Base-by-base conservation (phyloP, 805 yeast genomes). In the Kluyveromyces aestuarii region DNA sequence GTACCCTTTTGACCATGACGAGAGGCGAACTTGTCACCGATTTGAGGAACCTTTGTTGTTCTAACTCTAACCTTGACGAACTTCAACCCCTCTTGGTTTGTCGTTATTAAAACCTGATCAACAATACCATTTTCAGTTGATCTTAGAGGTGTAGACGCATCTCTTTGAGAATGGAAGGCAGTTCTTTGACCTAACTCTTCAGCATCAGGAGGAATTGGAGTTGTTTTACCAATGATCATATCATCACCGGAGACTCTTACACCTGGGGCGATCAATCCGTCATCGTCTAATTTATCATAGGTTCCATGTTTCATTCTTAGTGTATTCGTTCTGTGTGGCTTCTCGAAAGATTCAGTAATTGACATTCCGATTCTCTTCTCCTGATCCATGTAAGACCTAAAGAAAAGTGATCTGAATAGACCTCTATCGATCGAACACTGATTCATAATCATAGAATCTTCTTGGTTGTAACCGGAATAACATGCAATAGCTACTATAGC, bases 1-100 rank as follows among this genome's bases (percentile, higher is more conserved):
- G 99, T 93, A 84, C 99, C 99, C 74, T 93, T 93, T 72, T 93
- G 99, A 68, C 99, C 99, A 77, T 93, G 99, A 73, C 99, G 87
- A 40, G 98, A 91, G 7, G 99, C 98, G 72, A 93, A 93, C 72
- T 93, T 93, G 71, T 93, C 99, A 70, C 99, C 99, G 70, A 93
- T 91, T 72, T 93, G 99, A 11, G 99, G 99, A 43, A 91, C 78
- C 72, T 95, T 93, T 4, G 99, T 93, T 1, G 99, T 93, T 77
- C 99, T 87, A 88, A 95, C 93, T 72, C 99, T 82, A 44, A 93
- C 98, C 72, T 93, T 93, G 47, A 93, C 98, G 59, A 93, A 95
- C 63, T 90, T 87, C 69, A 95, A 79, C 54, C 99, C 99, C 69
- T 93, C 99, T 63, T 95, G 97, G 70, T 93, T 93, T 4, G 99